These are phyloP conservation scores for Pythium utonaiense DNA, from an alignment of 352 stramenopile genomes.

Conservation along the genomic window DNA sequence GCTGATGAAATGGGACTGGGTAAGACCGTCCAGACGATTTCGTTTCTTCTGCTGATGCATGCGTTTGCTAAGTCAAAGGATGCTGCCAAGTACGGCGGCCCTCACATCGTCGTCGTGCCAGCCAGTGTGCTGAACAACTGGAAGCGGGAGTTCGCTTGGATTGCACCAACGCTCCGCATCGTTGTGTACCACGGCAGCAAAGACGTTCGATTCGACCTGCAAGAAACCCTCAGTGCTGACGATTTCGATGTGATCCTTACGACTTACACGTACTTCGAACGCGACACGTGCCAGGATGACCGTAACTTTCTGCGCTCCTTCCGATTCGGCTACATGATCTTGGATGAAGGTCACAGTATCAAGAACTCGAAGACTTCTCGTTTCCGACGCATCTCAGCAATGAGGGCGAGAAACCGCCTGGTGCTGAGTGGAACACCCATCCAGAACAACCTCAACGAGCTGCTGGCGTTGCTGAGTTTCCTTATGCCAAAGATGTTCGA, in stretches of 20 bases:
- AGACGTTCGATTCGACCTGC: constrained; percentile 50
- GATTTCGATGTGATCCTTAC: constrained; percentile 87
- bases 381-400: constrained; percentile 85
- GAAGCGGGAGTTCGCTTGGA: constrained; percentile 90
- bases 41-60: constrained; percentile 69
- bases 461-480: constrained; percentile 90
- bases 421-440: constrained; percentile 88
- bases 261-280: constrained; percentile 92
- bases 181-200: constrained; percentile 83
- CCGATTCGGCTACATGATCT: constrained; percentile 89
- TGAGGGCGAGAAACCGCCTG: constrained; percentile 68
- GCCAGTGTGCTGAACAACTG: constrained; percentile 93
- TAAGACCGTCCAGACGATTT: constrained; percentile 91
- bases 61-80: constrained; percentile 35
- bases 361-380: constrained; percentile 90
- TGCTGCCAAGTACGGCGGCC: constrained; percentile 32
- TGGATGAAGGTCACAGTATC: constrained; percentile 93
- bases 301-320: constrained; percentile 75
- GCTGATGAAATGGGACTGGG: constrained; percentile 92
- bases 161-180: constrained; percentile 87
- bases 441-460: constrained; percentile 87
- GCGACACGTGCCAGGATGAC: constrained; percentile 81
- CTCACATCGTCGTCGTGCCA: constrained; percentile 92
- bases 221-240: constrained; percentile 42
- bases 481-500: constrained; percentile 91